Percentiles rank a stretch among this genome's conserved stretches.
Conservation (phyloP, 2,329 filamentous ascomycete species). For the Talaromyces sp. region DNA sequence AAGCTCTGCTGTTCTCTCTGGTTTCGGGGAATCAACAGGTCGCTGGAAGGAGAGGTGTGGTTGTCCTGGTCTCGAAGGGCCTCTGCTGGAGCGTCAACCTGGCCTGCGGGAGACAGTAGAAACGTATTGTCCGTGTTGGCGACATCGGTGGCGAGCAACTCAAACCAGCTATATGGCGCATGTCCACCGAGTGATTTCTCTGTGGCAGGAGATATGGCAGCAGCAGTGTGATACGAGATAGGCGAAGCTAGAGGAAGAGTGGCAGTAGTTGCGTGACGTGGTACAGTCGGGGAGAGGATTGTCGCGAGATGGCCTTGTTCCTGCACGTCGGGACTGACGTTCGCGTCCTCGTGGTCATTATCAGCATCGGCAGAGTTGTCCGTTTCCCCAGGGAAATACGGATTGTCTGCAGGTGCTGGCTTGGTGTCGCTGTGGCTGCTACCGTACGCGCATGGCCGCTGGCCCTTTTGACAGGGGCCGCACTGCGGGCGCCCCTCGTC, state of each 20-base stretch:
- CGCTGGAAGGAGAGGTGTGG: conserved; percentile 15
- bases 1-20: conserved; percentile 15
- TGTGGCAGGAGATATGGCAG: not conserved
- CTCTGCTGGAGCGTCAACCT: not conserved
- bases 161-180: not conserved
- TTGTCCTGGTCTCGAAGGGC: not conserved
- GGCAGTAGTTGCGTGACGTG: too few species aligned
- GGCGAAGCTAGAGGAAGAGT: not conserved
- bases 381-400: too few species aligned
- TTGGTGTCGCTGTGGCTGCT: too few species aligned
- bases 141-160: not conserved
- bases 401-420: too few species aligned
- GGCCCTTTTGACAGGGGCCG: conserved; percentile 24
- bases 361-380: too few species aligned
- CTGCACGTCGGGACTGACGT: too few species aligned
- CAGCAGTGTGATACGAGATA: not conserved
- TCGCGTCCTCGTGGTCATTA: too few species aligned
- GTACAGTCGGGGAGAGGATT: too few species aligned
- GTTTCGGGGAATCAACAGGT: conserved; percentile 17
- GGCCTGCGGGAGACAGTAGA: not conserved
- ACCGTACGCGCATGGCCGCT: conserved; percentile 20
- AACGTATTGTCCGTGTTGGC: not conserved
- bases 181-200: not conserved
- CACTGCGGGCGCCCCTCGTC: conserved; percentile 24
- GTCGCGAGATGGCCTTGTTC: too few species aligned